These are phyloP conservation scores for Nakazawaea wickerhamii DNA, from an alignment of 805 yeast species.

Conservation along the genomic window DNA sequence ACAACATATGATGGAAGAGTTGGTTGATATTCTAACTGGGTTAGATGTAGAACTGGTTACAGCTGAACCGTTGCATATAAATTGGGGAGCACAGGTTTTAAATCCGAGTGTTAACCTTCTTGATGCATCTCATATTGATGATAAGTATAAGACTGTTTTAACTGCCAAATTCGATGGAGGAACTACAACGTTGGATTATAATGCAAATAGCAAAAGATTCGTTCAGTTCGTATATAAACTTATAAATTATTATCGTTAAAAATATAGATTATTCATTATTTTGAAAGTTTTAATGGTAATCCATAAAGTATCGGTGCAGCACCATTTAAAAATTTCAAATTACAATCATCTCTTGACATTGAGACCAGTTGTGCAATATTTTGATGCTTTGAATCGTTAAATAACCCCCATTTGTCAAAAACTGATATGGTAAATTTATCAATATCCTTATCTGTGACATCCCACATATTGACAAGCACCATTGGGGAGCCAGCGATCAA, in stretches of 20 bases:
- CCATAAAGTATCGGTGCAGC: conserved; percentile 93
- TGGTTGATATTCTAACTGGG: neutral
- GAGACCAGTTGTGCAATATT: conserved; percentile 53
- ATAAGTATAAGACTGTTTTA: neutral
- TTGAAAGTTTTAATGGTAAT: conserved; percentile 47
- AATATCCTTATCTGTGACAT: conserved; percentile 93
- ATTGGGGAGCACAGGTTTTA: neutral
- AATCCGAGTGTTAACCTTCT: neutral
- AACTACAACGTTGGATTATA: neutral
- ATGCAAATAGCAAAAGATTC: neutral
- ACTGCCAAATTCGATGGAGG: neutral
- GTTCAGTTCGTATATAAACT: conserved; percentile 6
- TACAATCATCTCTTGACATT: conserved; percentile 61
- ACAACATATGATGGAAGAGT: neutral
- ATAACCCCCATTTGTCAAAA: conserved; percentile 63
- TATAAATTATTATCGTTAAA: conserved; percentile 5
- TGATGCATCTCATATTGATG: neutral
- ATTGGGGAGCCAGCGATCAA: conserved; percentile 76
- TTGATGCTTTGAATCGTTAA: conserved; percentile 21
- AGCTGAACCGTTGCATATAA: neutral
- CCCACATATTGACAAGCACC: conserved; percentile 89
- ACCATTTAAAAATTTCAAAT: conserved; percentile 73
- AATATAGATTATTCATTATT: neutral
- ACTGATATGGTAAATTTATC: conserved; percentile 66
- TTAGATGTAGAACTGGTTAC: neutral